Base-by-base conservation (phyloP, 2,329 filamentous ascomycete species). In the Seiridium cupressi region DNA sequence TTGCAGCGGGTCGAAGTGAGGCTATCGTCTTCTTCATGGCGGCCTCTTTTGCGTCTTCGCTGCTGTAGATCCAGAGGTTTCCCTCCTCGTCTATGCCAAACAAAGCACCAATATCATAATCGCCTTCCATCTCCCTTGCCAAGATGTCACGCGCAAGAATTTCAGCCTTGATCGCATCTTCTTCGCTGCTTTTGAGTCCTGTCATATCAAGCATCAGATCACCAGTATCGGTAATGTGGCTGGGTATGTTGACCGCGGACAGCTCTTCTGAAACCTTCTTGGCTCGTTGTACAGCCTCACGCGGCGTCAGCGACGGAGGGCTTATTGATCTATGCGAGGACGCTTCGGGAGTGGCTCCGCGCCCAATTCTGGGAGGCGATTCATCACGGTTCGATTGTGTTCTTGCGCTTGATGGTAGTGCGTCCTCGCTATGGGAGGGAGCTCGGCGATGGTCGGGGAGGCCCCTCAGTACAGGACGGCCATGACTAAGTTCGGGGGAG, bases 1-100 rank as follows among this genome's bases (percentile, higher is more conserved):
- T 35, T 7, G 40, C 74, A 13, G 77, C 73, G 8, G 77, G 74
- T 18, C 78, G 76, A 53, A 84, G 70, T 8, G 81, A 77, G 6
- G 80, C 77, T 59, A 84, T 82, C 62, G 83, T 84, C 66, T 79
- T 84, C 72, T 89, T 88, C 78, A 89, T 89, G 38, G 94, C 94
- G 5, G 91, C 90, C 68, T 95, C 90, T 71, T 97, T 98, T 32
- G 95, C 93, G 70, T 97, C 93, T 74, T 98, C 93, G 68, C 93
- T 98, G 76, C 93, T 95, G 78, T 99, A 99, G 66, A 99, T 98
- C 94, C 95, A 98, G n/a, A 99, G 82, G 69, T 99, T 99, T 5
- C 95, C 95, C 61, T 95, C 88, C 70, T 96, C 93, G 71, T 99
- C 95, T 49, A 95, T 94, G 10, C 93, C 95, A 68, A 99, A 97